These are phyloP conservation scores for Monascus ruber DNA, from an alignment of 2,329 filamentous ascomycete species.

Conservation along the genomic window DNA sequence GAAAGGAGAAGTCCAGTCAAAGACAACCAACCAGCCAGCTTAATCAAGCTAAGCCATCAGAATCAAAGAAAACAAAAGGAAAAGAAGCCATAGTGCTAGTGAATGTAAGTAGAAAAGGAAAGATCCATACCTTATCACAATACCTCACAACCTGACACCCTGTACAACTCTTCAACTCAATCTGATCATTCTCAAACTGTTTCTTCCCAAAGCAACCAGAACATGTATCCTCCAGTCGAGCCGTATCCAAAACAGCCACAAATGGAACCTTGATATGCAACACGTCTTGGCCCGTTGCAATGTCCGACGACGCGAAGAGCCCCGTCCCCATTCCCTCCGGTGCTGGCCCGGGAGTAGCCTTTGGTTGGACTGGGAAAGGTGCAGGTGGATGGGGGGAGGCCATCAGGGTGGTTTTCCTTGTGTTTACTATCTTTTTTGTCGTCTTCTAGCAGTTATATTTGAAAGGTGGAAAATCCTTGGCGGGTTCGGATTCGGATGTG, in stretches of 20 bases:
- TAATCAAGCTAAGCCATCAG: no score
- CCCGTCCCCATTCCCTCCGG: slow-evolving; percentile 37
- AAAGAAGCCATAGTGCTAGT: not conserved
- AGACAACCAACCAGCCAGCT: slow-evolving; percentile 1
- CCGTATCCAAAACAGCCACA: slow-evolving; percentile 42
- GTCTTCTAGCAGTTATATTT: no score
- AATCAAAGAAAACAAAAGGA: not conserved
- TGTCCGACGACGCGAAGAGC: slow-evolving; percentile 41
- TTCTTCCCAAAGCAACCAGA: slow-evolving; percentile 43
- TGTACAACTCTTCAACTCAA: slow-evolving; percentile 42
- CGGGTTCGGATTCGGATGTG: no score
- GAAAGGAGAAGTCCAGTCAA: not conserved
- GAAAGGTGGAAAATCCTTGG: no score
- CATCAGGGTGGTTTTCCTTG: no score
- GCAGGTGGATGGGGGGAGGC: no score
- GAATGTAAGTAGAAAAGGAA: no score
- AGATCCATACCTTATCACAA: slow-evolving; percentile 43
- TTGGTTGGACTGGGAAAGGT: slow-evolving; percentile 8
- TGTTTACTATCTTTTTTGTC: no score
- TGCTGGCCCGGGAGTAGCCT: slow-evolving; percentile 12
- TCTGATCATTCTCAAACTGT: slow-evolving; percentile 10
- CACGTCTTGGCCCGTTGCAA: slow-evolving; percentile 39
- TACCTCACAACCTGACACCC: slow-evolving; percentile 49
- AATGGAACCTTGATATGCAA: slow-evolving; percentile 41
- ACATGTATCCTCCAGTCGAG: slow-evolving; percentile 44